phyloP scores from a whole-genome alignment of 2,329 filamentous ascomycete species.

The Leptosphaerulina australis region DNA sequence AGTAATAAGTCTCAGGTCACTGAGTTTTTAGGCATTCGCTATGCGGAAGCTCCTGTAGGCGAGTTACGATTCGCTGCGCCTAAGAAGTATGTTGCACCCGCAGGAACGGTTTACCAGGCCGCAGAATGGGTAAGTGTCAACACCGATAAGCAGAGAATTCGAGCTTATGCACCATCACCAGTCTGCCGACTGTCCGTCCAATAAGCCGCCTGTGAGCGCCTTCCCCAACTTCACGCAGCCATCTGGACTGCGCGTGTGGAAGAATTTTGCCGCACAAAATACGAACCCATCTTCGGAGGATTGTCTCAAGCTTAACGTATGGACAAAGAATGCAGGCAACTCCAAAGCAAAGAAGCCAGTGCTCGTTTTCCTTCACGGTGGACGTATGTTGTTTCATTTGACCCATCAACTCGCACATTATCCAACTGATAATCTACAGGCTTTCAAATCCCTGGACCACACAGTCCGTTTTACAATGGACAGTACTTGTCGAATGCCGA shows the following conservation, averaged over 20 bases:
- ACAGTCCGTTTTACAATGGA: slow-evolving; percentile 37
- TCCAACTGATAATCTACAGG: slow-evolving; percentile 9
- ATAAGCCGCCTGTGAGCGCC: slow-evolving; percentile 30
- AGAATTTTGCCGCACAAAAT: slow-evolving; percentile 36
- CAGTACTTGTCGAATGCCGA: slow-evolving; percentile 35
- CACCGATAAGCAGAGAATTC: no score
- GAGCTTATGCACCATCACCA: no score
- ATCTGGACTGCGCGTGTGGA: slow-evolving; percentile 34
- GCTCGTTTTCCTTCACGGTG: slow-evolving; percentile 39
- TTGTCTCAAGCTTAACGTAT: slow-evolving; percentile 40
- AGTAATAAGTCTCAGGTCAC: slow-evolving; percentile 29
- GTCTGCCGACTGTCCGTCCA: slow-evolving; percentile 34
- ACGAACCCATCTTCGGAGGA: slow-evolving; percentile 34
- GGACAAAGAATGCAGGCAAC: slow-evolving; percentile 29
- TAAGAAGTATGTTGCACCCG: slow-evolving; percentile 31
- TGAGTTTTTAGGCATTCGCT: slow-evolving; percentile 48
- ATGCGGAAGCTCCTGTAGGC: slow-evolving; percentile 43
- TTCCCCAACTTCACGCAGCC: slow-evolving; percentile 38
- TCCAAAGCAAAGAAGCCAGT: slow-evolving; percentile 34
- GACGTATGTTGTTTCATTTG: slow-evolving; percentile 23
- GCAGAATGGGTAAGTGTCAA: slow-evolving; percentile 34
- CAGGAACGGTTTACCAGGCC: slow-evolving; percentile 30
- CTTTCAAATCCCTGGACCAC: slow-evolving; percentile 33
- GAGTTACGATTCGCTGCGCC: slow-evolving; percentile 43
- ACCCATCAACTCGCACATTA: neutral